phyloP scores from a whole-genome alignment of 371 early-diverging fungal genomes.

The Mortierella sp. region DNA sequence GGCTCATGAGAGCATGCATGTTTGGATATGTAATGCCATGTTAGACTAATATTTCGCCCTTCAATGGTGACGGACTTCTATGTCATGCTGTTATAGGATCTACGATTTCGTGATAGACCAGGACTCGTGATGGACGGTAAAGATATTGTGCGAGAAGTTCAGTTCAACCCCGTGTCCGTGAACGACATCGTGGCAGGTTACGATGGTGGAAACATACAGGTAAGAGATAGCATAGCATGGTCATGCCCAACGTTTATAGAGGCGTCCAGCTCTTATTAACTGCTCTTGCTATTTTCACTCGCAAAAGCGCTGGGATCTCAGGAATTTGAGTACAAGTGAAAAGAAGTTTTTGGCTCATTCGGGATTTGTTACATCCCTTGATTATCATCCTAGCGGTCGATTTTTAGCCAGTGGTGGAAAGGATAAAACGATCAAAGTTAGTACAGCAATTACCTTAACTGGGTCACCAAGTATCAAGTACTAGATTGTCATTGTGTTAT shows the following conservation, averaged over 20 bases:
- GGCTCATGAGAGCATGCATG: not conserved
- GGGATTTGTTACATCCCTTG: constrained; percentile 83
- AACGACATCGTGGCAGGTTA: constrained; percentile 88
- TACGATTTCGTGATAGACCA: constrained; percentile 70
- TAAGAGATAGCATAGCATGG: constrained; percentile 14
- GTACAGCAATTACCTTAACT: not conserved
- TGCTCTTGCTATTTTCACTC: not conserved
- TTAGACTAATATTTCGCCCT: not conserved
- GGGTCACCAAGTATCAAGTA: not conserved
- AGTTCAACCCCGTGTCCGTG: constrained; percentile 76
- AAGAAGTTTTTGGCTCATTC: constrained; percentile 83
- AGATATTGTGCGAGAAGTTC: constrained; percentile 89
- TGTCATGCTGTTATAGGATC: constrained; percentile 65
- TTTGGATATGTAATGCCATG: not conserved
- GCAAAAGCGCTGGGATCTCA: constrained; percentile 85
- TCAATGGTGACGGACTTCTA: not conserved
- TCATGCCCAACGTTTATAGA: not conserved
- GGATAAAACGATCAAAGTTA: constrained; percentile 85
- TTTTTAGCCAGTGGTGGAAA: constrained; percentile 77
- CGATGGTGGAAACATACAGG: constrained; percentile 90
- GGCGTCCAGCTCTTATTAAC: not conserved
- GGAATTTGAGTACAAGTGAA: constrained; percentile 74
- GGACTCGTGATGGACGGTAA: constrained; percentile 79
- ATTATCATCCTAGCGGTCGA: constrained; percentile 86
- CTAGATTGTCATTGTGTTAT: not conserved